Evolutionary conservation across 2,329 filamentous ascomycete genomes (phyloP).

Genomic region (Epichloe bromicola): DNA sequence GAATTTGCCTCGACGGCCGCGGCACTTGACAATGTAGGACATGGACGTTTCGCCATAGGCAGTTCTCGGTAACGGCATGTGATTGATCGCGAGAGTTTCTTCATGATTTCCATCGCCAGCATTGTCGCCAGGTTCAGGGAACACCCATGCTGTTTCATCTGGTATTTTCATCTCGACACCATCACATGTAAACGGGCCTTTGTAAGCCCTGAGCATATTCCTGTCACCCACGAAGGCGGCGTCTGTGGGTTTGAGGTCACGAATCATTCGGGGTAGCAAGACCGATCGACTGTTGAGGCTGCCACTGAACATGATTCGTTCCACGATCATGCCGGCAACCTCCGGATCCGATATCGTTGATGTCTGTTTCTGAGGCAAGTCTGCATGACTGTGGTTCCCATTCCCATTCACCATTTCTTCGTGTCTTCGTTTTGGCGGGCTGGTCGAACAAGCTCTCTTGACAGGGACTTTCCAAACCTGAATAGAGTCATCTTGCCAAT

Average conservation of each 20-base stretch:
- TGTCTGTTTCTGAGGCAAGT: constrained; percentile 4
- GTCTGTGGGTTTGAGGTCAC: constrained; percentile 17
- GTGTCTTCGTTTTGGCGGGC: constrained; percentile 22
- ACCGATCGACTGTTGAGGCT: constrained; percentile 12
- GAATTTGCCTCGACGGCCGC: constrained; percentile 71
- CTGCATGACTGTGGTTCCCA: background rate
- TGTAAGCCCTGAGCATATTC: constrained; percentile 55
- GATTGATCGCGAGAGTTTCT: constrained; percentile 12
- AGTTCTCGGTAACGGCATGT: constrained; percentile 49
- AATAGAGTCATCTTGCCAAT: constrained; percentile 64
- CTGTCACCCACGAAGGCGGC: constrained; percentile 47
- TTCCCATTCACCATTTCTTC: constrained; percentile 7
- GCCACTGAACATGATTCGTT: constrained; percentile 24
- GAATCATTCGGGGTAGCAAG: constrained; percentile 14
- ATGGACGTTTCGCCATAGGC: constrained; percentile 53
- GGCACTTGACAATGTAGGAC: constrained; percentile 75
- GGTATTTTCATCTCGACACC: constrained; percentile 10
- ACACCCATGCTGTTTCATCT: constrained; percentile 16
- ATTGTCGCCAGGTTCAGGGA: constrained; percentile 10
- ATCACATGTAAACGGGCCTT: constrained; percentile 37
- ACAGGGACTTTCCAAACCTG: constrained; percentile 71
- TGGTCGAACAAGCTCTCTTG: constrained; percentile 18
- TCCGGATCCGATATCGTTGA: constrained; percentile 16
- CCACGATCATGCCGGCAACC: constrained; percentile 19
- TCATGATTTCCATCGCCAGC: constrained; percentile 5